phyloP scores from a whole-genome alignment of 495 filamentous ascomycete genomes.

The Evernia prunastri region DNA sequence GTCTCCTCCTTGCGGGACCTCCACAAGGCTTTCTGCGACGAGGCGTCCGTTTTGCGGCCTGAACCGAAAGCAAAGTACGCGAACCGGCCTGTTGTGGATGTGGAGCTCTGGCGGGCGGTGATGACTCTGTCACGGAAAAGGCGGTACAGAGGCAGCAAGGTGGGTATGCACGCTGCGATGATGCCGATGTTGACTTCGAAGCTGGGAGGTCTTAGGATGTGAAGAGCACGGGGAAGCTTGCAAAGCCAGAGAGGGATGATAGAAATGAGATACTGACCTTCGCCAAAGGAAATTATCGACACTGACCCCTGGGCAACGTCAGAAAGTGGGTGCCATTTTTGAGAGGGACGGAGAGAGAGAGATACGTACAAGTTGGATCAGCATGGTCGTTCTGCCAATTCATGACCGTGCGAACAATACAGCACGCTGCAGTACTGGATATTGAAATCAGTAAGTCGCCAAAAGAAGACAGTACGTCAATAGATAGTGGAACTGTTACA shows the following conservation, averaged over 20 bases:
- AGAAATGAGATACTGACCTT: neutral
- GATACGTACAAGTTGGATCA: conserved; percentile 9
- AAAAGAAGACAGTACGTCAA: neutral
- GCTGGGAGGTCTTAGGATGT: neutral
- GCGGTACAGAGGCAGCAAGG: conserved; percentile 10
- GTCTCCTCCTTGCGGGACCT: too few relatives aligned
- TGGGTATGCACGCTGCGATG: conserved; percentile 6
- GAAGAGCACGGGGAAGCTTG: neutral
- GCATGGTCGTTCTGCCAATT: conserved; percentile 8
- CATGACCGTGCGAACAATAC: conserved; percentile 16
- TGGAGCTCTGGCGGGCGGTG: neutral
- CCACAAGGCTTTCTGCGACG: neutral
- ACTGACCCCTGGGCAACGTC: neutral
- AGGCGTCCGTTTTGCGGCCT: neutral
- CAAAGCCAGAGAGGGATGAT: neutral
- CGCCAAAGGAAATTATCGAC: conserved; percentile 11
- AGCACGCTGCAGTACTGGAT: conserved; percentile 14
- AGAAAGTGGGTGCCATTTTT: too few relatives aligned
- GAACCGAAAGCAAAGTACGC: neutral
- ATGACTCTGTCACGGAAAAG: conserved; percentile 5
- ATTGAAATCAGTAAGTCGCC: neutral
- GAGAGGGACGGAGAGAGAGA: too few relatives aligned
- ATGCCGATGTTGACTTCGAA: conserved; percentile 9
- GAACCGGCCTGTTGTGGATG: neutral
- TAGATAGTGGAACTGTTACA: conserved; percentile 9